Percentiles rank a stretch among this genome's conserved stretches.
phyloP scores from a whole-genome alignment of 306 rosid genomes.

The Gleditsia sinensis region DNA sequence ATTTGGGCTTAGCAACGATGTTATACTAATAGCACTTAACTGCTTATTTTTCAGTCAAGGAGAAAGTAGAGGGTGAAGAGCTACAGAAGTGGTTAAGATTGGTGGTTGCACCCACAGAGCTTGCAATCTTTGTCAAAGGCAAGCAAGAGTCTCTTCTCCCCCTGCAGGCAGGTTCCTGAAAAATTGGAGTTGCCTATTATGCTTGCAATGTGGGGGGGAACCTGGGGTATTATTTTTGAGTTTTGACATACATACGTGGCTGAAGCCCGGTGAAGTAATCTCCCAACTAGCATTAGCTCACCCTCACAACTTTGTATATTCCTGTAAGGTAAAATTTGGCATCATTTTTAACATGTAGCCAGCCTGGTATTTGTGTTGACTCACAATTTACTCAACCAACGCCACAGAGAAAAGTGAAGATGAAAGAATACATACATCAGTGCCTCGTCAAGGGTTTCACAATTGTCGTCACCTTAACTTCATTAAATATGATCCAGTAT shows the following conservation, averaged over 20 bases:
- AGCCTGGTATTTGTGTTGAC: slow-evolving; percentile 40
- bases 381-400: slow-evolving; percentile 37
- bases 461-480: slow-evolving; percentile 22
- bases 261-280: slow-evolving; percentile 42
- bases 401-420: slow-evolving; percentile 28
- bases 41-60: slow-evolving; percentile 68
- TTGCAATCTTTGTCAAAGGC: slow-evolving; percentile 62
- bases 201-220: slow-evolving; percentile 34
- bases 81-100: slow-evolving; percentile 79
- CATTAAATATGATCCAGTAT: slow-evolving; percentile 31
- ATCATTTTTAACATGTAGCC: slow-evolving; percentile 38
- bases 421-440: slow-evolving; percentile 30
- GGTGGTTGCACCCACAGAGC: slow-evolving; percentile 89
- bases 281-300: slow-evolving; percentile 39
- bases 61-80: slow-evolving; percentile 94
- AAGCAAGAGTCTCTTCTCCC: slow-evolving; percentile 67
- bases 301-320: slow-evolving; percentile 52
- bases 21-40: slow-evolving; percentile 39
- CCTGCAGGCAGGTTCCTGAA: slow-evolving; percentile 42
- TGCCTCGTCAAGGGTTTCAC: slow-evolving; percentile 39
- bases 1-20: slow-evolving; percentile 18
- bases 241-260: slow-evolving; percentile 27
- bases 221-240: slow-evolving; percentile 38
- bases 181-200: slow-evolving; percentile 22
- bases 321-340: slow-evolving; percentile 50